A percentile compares a stretch with the other conserved stretches of the same genome.
These are phyloP conservation scores for Jimgerdemannia flammicorona DNA, from an alignment of 192 early-diverging fungal genomes.

Conservation along the genomic window DNA sequence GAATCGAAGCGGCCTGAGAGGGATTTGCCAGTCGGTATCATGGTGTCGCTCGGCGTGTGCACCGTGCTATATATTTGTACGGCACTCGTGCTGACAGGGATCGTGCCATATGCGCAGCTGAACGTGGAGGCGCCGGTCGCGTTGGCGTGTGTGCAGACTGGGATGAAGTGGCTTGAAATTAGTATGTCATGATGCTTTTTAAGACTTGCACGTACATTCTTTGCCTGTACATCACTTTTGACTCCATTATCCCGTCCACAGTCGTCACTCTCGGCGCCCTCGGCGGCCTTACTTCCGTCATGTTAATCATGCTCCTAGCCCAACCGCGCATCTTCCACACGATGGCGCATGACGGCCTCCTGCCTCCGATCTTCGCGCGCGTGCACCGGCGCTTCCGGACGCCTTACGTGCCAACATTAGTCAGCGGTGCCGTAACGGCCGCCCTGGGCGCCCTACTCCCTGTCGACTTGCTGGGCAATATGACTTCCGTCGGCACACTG, in stretches of 20 bases:
- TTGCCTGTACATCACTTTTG: too few species aligned
- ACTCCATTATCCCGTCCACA: conserved; percentile 27
- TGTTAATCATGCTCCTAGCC: conserved; percentile 68
- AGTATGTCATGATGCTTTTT: too few species aligned
- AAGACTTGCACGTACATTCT: too few species aligned
- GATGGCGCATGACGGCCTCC: conserved; percentile 85
- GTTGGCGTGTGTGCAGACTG: conserved; percentile 29
- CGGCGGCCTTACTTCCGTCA: conserved; percentile 74
- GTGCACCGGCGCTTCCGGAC: conserved; percentile 72
- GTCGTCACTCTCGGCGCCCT: conserved; percentile 78
- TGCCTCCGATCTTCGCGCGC: conserved; percentile 68
- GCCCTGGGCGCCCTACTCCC: conserved; percentile 71
- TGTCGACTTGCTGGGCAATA: conserved; percentile 76
- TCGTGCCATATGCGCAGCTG: conserved; percentile 54
- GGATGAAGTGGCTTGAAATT: conserved; percentile 51
- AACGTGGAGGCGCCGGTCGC: conserved; percentile 51
- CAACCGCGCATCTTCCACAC: conserved; percentile 87
- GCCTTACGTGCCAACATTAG: conserved; percentile 68
- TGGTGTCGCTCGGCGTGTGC: conserved; percentile 71
- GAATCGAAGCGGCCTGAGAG: conserved; percentile 75
- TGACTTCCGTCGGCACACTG: conserved; percentile 84
- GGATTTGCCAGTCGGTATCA: conserved; percentile 84
- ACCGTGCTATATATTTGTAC: conserved; percentile 71
- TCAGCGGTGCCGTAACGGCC: conserved; percentile 61
- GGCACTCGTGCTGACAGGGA: conserved; percentile 69